Conservation (phyloP, 106 monocot genomes). For the Narthecium ossifragum region DNA sequence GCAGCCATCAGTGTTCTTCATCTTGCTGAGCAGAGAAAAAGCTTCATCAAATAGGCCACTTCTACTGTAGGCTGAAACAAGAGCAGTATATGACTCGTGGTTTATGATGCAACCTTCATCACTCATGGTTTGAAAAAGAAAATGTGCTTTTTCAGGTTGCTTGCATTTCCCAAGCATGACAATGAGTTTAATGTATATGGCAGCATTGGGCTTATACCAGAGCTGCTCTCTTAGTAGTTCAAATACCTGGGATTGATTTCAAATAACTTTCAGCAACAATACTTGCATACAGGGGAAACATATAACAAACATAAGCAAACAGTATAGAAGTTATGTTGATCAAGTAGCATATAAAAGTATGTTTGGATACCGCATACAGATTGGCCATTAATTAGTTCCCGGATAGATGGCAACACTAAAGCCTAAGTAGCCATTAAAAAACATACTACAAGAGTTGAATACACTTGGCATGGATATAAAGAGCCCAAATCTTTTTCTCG, state of each 20-base stretch:
- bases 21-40: slow-evolving; percentile 63
- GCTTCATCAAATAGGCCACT: slow-evolving; percentile 77
- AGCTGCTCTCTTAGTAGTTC: slow-evolving; percentile 86
- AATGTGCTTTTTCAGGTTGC: slow-evolving; percentile 79
- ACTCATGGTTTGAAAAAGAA: slow-evolving; percentile 76
- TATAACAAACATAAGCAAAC: no score
- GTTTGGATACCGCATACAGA: no score
- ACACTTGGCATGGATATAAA: no score
- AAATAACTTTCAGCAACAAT: no score
- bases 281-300: no score
- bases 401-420: no score
- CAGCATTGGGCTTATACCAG: slow-evolving; percentile 87
- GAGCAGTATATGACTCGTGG: slow-evolving; percentile 88
- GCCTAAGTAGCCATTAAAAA: no score
- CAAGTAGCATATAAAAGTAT: no score
- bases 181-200: slow-evolving; percentile 91
- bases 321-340: no score
- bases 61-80: slow-evolving; percentile 90
- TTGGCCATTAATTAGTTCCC: no score
- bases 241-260: slow-evolving; percentile 89
- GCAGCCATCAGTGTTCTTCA: slow-evolving; percentile 80
- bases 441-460: no score
- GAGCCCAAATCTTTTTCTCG: no score
- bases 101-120: slow-evolving; percentile 83
- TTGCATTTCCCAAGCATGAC: slow-evolving; percentile 99